These are phyloP conservation scores for Alternaria triticina DNA, from an alignment of 2,329 filamentous ascomycete species.

Conservation along the genomic window DNA sequence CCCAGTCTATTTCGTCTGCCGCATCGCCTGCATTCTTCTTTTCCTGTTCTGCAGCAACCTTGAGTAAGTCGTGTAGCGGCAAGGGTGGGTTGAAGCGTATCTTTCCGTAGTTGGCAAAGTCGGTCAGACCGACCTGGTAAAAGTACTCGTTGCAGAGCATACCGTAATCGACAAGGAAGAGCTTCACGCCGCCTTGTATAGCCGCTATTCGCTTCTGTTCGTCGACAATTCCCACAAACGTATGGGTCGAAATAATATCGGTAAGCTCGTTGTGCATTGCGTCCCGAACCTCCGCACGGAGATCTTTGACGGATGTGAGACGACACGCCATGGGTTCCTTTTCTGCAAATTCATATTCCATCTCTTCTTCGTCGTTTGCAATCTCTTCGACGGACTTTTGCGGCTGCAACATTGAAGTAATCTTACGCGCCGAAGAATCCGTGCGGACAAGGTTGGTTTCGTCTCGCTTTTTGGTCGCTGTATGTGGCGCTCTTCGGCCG, in stretches of 20 bases:
- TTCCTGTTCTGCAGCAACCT: constrained; percentile 75
- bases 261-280: constrained; percentile 84
- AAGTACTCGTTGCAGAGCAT: constrained; percentile 86
- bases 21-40: constrained; percentile 54
- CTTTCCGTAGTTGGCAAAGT: constrained; percentile 92
- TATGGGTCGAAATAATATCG: constrained; percentile 85
- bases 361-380: constrained; percentile 53
- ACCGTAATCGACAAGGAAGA: constrained; percentile 93
- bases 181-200: constrained; percentile 88
- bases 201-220: constrained; percentile 85
- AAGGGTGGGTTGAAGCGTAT: constrained; percentile 82
- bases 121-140: constrained; percentile 91
- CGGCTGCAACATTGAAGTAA: constrained; percentile 91
- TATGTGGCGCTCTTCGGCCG: constrained; percentile 36
- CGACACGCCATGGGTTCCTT: constrained; percentile 73
- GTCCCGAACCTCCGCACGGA: constrained; percentile 81
- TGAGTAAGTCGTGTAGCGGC: constrained; percentile 71
- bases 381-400: constrained; percentile 45
- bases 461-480: constrained; percentile 59
- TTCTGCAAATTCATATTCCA: constrained; percentile 75
- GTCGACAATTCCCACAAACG: constrained; percentile 93
- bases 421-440: constrained; percentile 87
- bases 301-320: constrained; percentile 82
- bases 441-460: constrained; percentile 92
- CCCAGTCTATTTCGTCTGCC: constrained; percentile 67